Conservation (phyloP, 2,329 filamentous ascomycete species). For the Xylariaceae sp. region DNA sequence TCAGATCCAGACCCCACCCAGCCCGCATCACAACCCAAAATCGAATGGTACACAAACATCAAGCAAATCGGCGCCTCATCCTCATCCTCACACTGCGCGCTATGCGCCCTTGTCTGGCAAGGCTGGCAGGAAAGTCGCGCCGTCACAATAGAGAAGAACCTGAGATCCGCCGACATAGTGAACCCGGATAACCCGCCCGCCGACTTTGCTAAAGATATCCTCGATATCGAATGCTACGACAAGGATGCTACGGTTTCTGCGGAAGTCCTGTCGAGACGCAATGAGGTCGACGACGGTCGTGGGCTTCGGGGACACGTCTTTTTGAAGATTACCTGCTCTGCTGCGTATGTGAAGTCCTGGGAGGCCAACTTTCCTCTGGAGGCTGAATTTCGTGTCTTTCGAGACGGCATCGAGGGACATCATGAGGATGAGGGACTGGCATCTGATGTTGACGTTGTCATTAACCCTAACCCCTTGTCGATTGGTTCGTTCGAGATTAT, state of each 20-base stretch:
- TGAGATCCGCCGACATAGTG: background rate
- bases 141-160: background rate
- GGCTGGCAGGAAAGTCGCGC: background rate
- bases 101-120: background rate
- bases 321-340: background rate
- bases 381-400: background rate
- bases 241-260: background rate
- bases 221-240: background rate
- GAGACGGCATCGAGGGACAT: background rate
- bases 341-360: background rate
- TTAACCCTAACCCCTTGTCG: background rate
- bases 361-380: background rate
- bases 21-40: too few relatives aligned
- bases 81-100: background rate
- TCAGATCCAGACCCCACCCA: too few relatives aligned
- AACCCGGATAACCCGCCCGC: constrained; percentile 1
- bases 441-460: background rate
- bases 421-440: too few relatives aligned
- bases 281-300: too few relatives aligned
- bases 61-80: background rate
- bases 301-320: background rate
- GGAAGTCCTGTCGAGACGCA: background rate
- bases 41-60: background rate
- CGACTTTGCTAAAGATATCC: background rate
- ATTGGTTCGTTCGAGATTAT: background rate